Base-by-base conservation (phyloP, 768 basidiomycete genomes). In the Gloeostereum incarnatum region DNA sequence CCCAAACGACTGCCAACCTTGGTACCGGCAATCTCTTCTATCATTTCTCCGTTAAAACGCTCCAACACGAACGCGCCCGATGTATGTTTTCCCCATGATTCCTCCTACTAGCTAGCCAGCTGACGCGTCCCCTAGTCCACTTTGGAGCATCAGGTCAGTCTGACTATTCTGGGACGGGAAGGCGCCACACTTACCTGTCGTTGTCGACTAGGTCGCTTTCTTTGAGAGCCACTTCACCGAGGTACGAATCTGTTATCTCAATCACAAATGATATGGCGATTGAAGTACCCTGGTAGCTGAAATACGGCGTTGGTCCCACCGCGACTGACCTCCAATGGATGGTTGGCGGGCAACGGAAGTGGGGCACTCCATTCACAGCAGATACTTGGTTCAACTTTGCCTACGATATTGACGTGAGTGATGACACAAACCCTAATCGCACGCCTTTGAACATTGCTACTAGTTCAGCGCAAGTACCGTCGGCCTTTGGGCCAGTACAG, bases 221-320 rank as follows among this genome's bases (percentile, higher is more conserved):
- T 76, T 76, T 48, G 74, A 77, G 54, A 73, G 68, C 31, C 76
- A 76, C 52, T 79, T 77, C 56, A 77, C 73, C 4, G 74, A 76
- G 61, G 69, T 69, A 39, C 9, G 31, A 21, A 25, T 11, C 19
- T 19, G 19, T 17, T 43, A 20, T 9, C n/a, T 39, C 17, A 11
- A 22, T 6, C 10, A 13, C 23, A 39, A 21, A 39, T 40, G 14
- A 36, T 9, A 20, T 9, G 24, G 33, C 31, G 30, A 35, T 46
- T 7, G 42, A 20, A 36, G 35, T 23, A 27, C 11, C 19, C 24
- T 13, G 6, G 18, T 43, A 75, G 67, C 57, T 78, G 37, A 78
- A 78, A 52, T 75, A 72, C 45, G 75, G 76, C 36, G 67, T 76
- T 13, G 60, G 57, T 3, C 63, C 71, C 6, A 72, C 63, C 44